Base-by-base conservation (phyloP, 2,329 filamentous ascomycete genomes). In the Falciphora oryzae region DNA sequence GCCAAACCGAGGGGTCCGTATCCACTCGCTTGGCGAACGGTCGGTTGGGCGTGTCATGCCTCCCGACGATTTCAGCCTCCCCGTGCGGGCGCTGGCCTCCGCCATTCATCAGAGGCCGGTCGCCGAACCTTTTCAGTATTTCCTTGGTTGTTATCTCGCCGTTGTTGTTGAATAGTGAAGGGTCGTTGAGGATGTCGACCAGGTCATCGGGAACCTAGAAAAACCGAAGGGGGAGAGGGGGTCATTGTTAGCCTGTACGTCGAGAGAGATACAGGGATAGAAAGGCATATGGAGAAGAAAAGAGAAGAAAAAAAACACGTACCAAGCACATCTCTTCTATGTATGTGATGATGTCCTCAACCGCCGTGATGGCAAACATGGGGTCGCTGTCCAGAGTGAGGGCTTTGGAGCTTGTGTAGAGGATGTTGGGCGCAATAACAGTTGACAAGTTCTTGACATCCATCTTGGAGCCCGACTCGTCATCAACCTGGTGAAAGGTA, bases 251-350 rank as follows among this genome's bases (percentile, higher is more conserved):
- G 44, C 13, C 16, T n/a, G n/a, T 11, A 11, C 18, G 44, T 11
- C 18, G 1, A n/a, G 6, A 8, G 18, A 53, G 44, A 25, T 18
- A 7, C n/a, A 13, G 13, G 3, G 28, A 53, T 32, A 29, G 10
- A 13, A 14, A n/a, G 32, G 29, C 1, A 53, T 61, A 44, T 57
- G 22, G 65, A 58, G 62, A 67, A 63, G 10, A 59, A 6, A 44
- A 14, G 25, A 59, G 25, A 67, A 59, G 10, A 56, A n/a, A 32
- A 18, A 32, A 66, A n/a, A n/a, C 13, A 81, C 90, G 79, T 85
- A 97, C 95, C 86, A 97, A 89, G 75, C 93, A 98, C 89, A 99
- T 97, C 75, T 92, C 89, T 75, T 98, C 95, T 70, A 97, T 97
- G 74, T 90, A 92, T 71, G 91, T 88, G 71, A 99, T 97, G 69